phyloP scores from a whole-genome alignment of 176 grass and related monocot genomes.

The Thinopyrum elongatum region DNA sequence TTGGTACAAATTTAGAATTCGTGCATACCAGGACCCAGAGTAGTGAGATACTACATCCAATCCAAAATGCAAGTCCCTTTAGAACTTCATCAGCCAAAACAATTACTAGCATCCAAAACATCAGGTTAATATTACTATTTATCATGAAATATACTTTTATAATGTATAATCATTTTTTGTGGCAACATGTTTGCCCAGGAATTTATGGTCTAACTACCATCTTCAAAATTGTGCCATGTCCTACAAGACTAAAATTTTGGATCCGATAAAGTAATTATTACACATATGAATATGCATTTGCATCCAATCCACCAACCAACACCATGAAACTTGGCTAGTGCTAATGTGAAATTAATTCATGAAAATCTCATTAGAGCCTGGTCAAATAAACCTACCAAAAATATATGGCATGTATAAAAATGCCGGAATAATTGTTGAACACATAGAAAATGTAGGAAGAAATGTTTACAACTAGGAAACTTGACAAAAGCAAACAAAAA shows the following conservation, averaged over 20 bases:
- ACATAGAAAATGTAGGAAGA: neutral
- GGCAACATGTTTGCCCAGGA: neutral
- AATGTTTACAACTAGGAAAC: neutral
- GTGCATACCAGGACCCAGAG: neutral
- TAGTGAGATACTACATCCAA: neutral
- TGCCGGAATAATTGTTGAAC: neutral
- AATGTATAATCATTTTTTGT: neutral
- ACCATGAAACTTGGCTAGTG: neutral
- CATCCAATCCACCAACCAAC: neutral
- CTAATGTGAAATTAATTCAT: neutral
- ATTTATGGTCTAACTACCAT: neutral
- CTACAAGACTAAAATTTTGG: neutral
- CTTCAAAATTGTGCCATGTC: neutral
- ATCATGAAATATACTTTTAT: neutral
- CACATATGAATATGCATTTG: neutral
- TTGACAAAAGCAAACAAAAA: neutral
- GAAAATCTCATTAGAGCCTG: neutral
- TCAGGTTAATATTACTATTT: neutral
- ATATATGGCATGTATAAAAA: neutral
- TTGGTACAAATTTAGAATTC: neutral
- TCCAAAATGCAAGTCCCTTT: neutral
- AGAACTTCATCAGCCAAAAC: neutral
- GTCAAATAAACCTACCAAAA: neutral
- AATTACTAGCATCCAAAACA: neutral
- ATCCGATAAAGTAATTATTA: neutral